phyloP scores from a whole-genome alignment of 1,284 basidiomycete genomes.

The Trichosporon sp. region DNA sequence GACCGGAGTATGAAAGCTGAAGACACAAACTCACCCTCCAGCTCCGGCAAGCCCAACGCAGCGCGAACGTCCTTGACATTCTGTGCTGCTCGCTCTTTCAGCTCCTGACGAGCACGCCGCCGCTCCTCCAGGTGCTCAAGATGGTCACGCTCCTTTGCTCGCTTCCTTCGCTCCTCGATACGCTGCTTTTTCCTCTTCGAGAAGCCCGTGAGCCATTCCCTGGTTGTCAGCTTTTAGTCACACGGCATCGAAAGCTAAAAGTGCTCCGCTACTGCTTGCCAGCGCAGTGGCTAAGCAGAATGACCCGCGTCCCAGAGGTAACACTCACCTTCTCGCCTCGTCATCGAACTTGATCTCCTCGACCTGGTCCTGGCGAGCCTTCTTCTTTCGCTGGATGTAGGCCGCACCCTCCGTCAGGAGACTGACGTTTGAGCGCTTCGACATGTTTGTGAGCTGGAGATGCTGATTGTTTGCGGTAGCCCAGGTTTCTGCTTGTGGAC shows the following conservation, averaged over 20 bases:
- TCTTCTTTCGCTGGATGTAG: conserved; percentile 47
- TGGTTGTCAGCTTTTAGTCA: conserved; percentile 10
- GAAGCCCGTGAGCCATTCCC: conserved; percentile 49
- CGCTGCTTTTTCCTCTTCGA: conserved; percentile 49
- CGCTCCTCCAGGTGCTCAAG: conserved; percentile 43
- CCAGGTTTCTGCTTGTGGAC: not conserved
- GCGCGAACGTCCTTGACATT: conserved; percentile 42
- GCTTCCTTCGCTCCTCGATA: conserved; percentile 38
- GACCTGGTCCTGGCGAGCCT: conserved; percentile 42
- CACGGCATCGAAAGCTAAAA: not conserved
- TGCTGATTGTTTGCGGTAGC: not conserved
- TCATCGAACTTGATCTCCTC: conserved; percentile 50
- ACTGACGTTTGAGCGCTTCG: conserved; percentile 40
- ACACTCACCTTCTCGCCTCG: conserved; percentile 39
- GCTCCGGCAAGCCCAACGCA: conserved; percentile 42
- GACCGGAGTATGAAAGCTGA: not conserved
- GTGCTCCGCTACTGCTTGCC: too few species aligned
- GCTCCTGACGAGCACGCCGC: conserved; percentile 41
- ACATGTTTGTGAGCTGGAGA: conserved; percentile 3
- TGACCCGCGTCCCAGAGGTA: too few species aligned
- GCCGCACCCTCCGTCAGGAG: conserved; percentile 47
- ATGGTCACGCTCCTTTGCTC: conserved; percentile 45
- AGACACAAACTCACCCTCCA: conserved; percentile 13
- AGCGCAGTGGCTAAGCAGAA: too few species aligned
- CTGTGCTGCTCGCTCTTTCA: conserved; percentile 38